These are phyloP conservation scores for Candida saitoana DNA, from an alignment of 805 yeast genomes.

Conservation along the genomic window DNA sequence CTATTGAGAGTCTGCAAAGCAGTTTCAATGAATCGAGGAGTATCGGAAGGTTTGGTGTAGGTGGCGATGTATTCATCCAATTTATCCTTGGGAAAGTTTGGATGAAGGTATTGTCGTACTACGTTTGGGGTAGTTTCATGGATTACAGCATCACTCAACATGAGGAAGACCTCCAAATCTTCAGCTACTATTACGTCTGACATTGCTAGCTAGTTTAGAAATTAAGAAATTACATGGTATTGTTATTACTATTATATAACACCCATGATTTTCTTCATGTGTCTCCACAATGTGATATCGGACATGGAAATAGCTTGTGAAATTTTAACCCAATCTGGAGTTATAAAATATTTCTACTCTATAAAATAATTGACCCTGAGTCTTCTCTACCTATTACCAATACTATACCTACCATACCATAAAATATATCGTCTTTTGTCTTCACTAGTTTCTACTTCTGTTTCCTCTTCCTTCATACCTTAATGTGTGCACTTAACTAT, in stretches of 20 bases:
- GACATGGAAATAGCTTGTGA: background rate
- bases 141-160: conserved; percentile 32
- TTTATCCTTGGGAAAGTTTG: conserved; percentile 23
- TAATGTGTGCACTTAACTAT: no score
- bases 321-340: no score
- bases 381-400: no score
- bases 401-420: no score
- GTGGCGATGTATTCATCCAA: conserved; percentile 26
- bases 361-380: no score
- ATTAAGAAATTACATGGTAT: no score
- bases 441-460: no score
- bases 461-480: no score
- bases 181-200: conserved; percentile 10
- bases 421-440: no score
- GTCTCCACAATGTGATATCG: background rate
- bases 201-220: background rate
- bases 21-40: conserved; percentile 22
- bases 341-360: no score
- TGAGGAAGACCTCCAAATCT: conserved; percentile 25
- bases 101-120: conserved; percentile 21
- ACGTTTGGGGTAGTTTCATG: conserved; percentile 27
- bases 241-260: no score
- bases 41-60: conserved; percentile 24
- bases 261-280: background rate
- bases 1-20: conserved; percentile 12